A percentile compares a stretch with the other conserved stretches of the same genome.
phyloP scores from a whole-genome alignment of 352 stramenopile genomes.

The Albugo laibachii region DNA sequence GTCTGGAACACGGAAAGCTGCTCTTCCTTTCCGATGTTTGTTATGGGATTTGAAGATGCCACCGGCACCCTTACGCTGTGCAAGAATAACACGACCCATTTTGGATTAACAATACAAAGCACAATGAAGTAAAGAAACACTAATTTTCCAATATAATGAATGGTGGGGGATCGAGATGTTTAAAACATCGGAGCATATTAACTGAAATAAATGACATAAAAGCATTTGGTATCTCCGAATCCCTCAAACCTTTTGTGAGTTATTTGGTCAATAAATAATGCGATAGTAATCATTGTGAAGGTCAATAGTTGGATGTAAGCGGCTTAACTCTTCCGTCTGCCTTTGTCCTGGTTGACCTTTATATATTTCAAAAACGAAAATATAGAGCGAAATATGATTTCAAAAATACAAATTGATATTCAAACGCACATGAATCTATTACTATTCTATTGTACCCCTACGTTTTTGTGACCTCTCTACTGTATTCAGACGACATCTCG shows the following conservation, averaged over 20 bases:
- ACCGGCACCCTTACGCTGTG: slow-evolving; percentile 75
- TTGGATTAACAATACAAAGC: slow-evolving; percentile 9
- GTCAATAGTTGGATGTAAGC: slow-evolving; percentile 45
- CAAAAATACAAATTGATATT: not conserved
- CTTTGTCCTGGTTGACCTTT: slow-evolving; percentile 51
- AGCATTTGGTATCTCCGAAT: slow-evolving; percentile 79
- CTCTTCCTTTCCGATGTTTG: slow-evolving; percentile 51
- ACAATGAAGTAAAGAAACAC: not conserved
- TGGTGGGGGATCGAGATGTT: slow-evolving; percentile 1
- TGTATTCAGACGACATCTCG: not conserved
- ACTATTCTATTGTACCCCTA: not conserved
- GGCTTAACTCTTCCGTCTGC: slow-evolving; percentile 26
- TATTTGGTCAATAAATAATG: slow-evolving; percentile 30
- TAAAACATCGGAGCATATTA: not conserved
- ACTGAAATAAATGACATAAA: not conserved
- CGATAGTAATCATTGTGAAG: slow-evolving; percentile 24
- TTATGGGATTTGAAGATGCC: slow-evolving; percentile 73
- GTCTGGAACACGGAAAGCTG: slow-evolving; percentile 58
- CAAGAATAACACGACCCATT: slow-evolving; percentile 80
- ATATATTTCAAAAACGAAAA: slow-evolving; percentile 16
- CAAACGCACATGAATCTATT: not conserved
- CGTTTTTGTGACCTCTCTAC: not conserved
- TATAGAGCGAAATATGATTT: not conserved
- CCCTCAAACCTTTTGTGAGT: slow-evolving; percentile 18
- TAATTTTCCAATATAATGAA: slow-evolving; percentile 1